These are phyloP conservation scores for Collybia mongolica DNA, from an alignment of 768 basidiomycete species.

Conservation along the genomic window DNA sequence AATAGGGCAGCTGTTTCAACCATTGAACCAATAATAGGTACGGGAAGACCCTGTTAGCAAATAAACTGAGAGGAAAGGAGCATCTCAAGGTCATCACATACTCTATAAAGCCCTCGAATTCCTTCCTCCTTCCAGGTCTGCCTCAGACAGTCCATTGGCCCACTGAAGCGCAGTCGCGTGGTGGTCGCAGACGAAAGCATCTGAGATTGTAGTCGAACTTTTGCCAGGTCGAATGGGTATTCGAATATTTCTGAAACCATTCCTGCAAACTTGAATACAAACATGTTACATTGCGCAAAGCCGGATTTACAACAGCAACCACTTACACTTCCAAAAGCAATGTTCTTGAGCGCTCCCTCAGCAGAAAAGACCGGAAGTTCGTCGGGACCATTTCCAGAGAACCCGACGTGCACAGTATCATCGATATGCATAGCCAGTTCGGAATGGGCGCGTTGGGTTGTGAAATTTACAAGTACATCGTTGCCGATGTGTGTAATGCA, in stretches of 20 bases:
- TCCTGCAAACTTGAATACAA: conserved; percentile 63
- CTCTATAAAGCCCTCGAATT: conserved; percentile 81
- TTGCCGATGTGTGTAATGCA: not conserved
- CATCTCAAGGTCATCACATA: conserved; percentile 32
- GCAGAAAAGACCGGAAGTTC: too few relatives aligned
- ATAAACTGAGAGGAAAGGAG: conserved; percentile 3
- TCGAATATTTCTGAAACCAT: conserved; percentile 84
- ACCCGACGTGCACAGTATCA: too few relatives aligned
- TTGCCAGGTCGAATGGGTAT: conserved; percentile 94
- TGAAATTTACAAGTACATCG: not conserved
- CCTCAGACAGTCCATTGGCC: conserved; percentile 83
- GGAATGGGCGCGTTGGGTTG: too few relatives aligned
- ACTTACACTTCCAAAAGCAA: conserved; percentile 22
- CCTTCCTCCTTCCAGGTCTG: conserved; percentile 85
- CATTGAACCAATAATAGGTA: conserved; percentile 90
- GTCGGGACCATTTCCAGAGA: too few relatives aligned
- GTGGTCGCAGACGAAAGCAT: conserved; percentile 46
- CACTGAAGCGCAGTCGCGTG: conserved; percentile 55
- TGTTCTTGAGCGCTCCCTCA: conserved; percentile 16
- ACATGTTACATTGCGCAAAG: not conserved
- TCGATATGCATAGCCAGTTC: too few relatives aligned
- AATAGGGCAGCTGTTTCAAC: conserved; percentile 89
- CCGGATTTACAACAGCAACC: not conserved
- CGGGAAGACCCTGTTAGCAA: conserved; percentile 75
- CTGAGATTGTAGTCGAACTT: conserved; percentile 92